A percentile compares a stretch with the other conserved stretches of the same genome.
Conservation (phyloP, 2,329 filamentous ascomycete species). For the Onygenales sp. region DNA sequence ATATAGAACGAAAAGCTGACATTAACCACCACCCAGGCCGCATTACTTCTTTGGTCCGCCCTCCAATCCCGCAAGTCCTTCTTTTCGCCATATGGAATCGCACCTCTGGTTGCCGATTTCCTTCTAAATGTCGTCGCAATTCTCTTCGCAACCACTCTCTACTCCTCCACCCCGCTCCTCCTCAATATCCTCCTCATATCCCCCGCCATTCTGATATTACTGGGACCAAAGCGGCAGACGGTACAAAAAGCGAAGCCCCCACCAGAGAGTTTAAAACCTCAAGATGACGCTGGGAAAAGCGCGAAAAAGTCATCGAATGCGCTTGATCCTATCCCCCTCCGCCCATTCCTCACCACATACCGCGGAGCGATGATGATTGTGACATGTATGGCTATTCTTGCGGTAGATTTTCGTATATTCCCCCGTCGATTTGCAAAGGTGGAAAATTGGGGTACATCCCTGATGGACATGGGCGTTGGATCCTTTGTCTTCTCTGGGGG, state of each 20-base stretch:
- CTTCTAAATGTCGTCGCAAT: conserved; percentile 75
- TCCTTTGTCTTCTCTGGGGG: conserved; percentile 95
- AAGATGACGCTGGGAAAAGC: conserved; percentile 14
- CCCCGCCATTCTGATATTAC: conserved; percentile 57
- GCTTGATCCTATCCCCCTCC: conserved; percentile 58
- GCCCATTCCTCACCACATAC: conserved; percentile 88
- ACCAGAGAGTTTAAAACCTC: conserved; percentile 9
- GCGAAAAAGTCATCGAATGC: conserved; percentile 12
- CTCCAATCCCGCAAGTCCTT: conserved; percentile 76
- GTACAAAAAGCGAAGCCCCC: conserved; percentile 27
- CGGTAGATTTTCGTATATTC: conserved; percentile 89
- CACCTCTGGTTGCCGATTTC: conserved; percentile 70
- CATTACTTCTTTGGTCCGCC: conserved; percentile 77
- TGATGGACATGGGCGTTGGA: conserved; percentile 96
- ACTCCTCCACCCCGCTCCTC: conserved; percentile 63
- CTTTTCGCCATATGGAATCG: conserved; percentile 63
- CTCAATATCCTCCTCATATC: conserved; percentile 65
- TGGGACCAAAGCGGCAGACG: conserved; percentile 24
- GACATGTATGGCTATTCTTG: conserved; percentile 87
- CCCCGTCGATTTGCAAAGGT: conserved; percentile 94
- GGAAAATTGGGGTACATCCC: conserved; percentile 97
- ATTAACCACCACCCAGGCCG: conserved; percentile 47
- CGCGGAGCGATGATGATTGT: conserved; percentile 83
- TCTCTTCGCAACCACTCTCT: conserved; percentile 77
- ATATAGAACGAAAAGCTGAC: background rate